Conservation (phyloP, 1,284 basidiomycete species). For the Rhodotorula sp. region DNA sequence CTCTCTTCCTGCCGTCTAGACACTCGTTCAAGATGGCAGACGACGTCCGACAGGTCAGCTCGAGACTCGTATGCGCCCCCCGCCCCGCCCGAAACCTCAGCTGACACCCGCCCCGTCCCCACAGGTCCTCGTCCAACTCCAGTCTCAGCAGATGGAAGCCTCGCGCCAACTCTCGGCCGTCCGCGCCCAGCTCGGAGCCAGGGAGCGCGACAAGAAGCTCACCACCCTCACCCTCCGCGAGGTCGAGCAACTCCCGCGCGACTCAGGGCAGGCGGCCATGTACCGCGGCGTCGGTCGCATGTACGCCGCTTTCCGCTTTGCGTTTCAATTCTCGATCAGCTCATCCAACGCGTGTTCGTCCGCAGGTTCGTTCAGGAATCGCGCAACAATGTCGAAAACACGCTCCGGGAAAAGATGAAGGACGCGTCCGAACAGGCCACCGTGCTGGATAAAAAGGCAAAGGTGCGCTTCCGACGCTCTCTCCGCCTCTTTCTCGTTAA, state of each 20-base stretch:
- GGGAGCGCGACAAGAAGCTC: slow-evolving; percentile 35
- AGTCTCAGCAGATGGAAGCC: slow-evolving; percentile 36
- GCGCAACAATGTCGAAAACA: slow-evolving; percentile 38
- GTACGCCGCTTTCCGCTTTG: slow-evolving; percentile 5
- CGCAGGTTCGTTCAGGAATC: slow-evolving; percentile 41
- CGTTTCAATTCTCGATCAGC: no score
- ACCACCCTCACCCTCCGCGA: slow-evolving; percentile 39
- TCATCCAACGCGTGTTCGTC: no score
- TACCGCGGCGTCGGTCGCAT: slow-evolving; percentile 40
- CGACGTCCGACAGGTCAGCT: slow-evolving; percentile 29
- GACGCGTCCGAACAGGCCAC: slow-evolving; percentile 22
- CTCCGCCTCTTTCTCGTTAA: no score
- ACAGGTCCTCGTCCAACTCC: slow-evolving; percentile 38
- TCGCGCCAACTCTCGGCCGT: slow-evolving; percentile 24
- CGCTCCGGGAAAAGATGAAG: slow-evolving; percentile 29
- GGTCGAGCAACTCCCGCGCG: slow-evolving; percentile 36
- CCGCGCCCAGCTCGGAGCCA: slow-evolving; percentile 14
- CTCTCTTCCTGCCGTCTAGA: no score
- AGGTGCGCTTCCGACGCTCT: slow-evolving; percentile 11
- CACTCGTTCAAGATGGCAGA: slow-evolving; percentile 15
- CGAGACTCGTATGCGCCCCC: no score
- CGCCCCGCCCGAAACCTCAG: fast-evolving
- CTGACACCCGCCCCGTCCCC: neutral
- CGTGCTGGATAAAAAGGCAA: slow-evolving; percentile 38
- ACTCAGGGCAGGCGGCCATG: slow-evolving; percentile 11